Conservation (phyloP, 495 filamentous ascomycete species). For the Copromyces sp. region DNA sequence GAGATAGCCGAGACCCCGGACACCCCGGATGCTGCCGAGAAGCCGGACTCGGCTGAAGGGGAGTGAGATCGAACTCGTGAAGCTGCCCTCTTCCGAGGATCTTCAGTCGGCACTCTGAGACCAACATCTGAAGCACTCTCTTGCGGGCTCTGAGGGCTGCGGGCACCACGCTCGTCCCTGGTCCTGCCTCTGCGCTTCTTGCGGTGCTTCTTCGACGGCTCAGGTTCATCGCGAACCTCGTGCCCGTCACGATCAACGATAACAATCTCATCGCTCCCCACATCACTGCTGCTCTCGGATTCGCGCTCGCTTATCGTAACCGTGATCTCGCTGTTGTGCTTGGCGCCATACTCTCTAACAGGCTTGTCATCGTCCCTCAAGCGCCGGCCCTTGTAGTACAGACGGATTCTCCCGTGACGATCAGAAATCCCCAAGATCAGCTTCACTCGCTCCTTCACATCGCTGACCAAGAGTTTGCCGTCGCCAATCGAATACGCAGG, state of each 20-base stretch:
- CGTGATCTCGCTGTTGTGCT: conserved; percentile 66
- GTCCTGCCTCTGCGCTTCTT: conserved; percentile 15
- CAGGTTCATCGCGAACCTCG: conserved; percentile 4
- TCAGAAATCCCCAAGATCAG: conserved; percentile 50
- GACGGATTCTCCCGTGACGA: conserved; percentile 48
- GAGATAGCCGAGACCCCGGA: not conserved
- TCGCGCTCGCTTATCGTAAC: conserved; percentile 42
- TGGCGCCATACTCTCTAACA: conserved; percentile 64
- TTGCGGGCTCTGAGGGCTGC: conserved; percentile 17
- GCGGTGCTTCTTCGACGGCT: conserved; percentile 9
- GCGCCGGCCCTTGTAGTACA: conserved; percentile 76
- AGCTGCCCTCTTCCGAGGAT: conserved; percentile 9
- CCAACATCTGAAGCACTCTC: conserved; percentile 28
- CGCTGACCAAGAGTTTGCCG: conserved; percentile 57
- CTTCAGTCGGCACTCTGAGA: conserved; percentile 17
- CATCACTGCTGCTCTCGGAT: conserved; percentile 40
- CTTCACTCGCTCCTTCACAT: conserved; percentile 55
- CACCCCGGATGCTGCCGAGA: conserved; percentile 6
- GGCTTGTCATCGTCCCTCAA: conserved; percentile 56
- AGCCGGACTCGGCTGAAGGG: conserved; percentile 8
- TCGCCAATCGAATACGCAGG: conserved; percentile 74
- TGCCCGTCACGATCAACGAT: conserved; percentile 19
- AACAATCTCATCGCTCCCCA: conserved; percentile 35
- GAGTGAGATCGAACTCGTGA: conserved; percentile 23
- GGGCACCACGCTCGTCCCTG: conserved; percentile 13